Base-by-base conservation (phyloP, 2,329 filamentous ascomycete genomes). In the Hymenoscyphus repandus region DNA sequence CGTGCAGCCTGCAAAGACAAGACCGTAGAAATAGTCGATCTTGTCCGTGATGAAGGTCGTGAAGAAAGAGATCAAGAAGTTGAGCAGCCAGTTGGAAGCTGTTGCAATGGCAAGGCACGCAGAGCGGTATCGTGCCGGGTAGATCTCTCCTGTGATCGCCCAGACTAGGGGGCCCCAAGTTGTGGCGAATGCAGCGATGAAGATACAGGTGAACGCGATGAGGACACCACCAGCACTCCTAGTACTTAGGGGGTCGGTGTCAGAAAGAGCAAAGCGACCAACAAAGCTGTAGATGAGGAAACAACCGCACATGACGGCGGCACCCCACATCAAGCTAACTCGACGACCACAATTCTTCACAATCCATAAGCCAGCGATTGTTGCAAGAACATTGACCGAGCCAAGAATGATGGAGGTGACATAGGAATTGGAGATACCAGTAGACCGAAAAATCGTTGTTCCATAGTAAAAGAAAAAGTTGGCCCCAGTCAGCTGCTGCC, bases 31-130 rank as follows among this genome's bases (percentile, higher is more conserved):
- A 48, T 64, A 64, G 60, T 85, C 80, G 49, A 90, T 90, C 1
- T 76, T 77, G 0, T 74, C 70, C 0, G 82, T 86, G 64, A 90
- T 90, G 69, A 89, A 90, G 0, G 86, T 84, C 0, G 87, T 90
- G 73, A 90, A 88, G 72, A 91, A 90, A 0, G 79, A 80, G 53
- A 83, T 77, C 58, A 87, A 64, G 69, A 90, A 85, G 68, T 85
- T 85, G 80, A 83, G 86, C 17, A 74, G 71, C 82, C 82, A 85
- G 68, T 85, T 85, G 62, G 74, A 77, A 0, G 80, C 76, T 0
- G 81, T 84, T 0, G 79, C 74, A 1, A 85, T 63, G 3, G 79
- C 79, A 72, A 83, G 81, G 47, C 74, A 76, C 62, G 75, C 74
- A 3, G 79, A 78, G 41, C 80, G 74, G 61, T 83, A 82, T 15